phyloP scores from a whole-genome alignment of 345 rosid species.

The Gossypium thurberi region DNA sequence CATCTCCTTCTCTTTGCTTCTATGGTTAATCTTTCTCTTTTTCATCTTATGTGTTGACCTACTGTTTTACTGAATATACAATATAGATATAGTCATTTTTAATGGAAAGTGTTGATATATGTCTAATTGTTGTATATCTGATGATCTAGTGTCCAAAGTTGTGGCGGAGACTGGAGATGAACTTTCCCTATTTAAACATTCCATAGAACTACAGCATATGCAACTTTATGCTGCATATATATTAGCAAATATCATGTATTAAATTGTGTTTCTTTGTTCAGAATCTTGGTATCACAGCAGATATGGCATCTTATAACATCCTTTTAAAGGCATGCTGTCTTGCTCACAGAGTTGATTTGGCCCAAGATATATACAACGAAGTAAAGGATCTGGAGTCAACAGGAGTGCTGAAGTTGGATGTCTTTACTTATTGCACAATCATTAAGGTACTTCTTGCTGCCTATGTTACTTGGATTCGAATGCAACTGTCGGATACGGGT shows the following conservation, averaged over 20 bases:
- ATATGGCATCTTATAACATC: slow-evolving; percentile 78
- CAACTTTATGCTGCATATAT: not conserved
- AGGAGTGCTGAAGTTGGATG: slow-evolving; percentile 64
- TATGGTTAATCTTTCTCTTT: not conserved
- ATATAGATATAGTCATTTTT: not conserved
- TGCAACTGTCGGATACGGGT: not conserved
- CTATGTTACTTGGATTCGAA: not conserved
- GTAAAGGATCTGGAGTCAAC: slow-evolving; percentile 63
- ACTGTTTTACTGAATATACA: not conserved
- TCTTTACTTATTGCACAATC: slow-evolving; percentile 84
- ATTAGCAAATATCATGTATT: not conserved
- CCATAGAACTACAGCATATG: not conserved
- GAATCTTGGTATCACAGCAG: slow-evolving; percentile 60
- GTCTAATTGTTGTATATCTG: not conserved
- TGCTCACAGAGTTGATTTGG: slow-evolving; percentile 77
- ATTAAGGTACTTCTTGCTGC: slow-evolving; percentile 53
- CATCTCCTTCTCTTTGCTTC: slow-evolving; percentile 17
- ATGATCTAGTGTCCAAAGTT: not conserved
- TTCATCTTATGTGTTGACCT: not conserved
- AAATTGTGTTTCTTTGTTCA: slow-evolving; percentile 26
- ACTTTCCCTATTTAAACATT: not conserved
- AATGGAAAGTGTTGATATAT: not conserved
- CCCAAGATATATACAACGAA: slow-evolving; percentile 71
- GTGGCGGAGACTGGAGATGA: not conserved
- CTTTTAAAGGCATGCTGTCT: slow-evolving; percentile 86